phyloP scores from a whole-genome alignment of 176 grass and related monocot species.

The Triticum turgidum region DNA sequence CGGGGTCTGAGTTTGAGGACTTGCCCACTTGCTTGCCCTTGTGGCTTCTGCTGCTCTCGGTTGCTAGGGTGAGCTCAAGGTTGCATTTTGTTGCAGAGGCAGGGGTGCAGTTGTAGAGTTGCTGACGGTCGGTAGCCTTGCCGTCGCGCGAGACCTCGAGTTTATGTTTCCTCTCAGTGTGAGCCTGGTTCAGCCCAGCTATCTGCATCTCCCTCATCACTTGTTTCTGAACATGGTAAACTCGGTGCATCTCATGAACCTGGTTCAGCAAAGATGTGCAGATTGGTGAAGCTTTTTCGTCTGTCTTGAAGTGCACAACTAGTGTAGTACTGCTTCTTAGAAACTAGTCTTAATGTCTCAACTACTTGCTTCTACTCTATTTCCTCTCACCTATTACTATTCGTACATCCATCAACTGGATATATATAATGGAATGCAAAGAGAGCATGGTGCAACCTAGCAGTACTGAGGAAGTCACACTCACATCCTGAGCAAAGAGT shows the following conservation, averaged over 20 bases:
- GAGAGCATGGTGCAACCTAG: background rate
- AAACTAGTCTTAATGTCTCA: background rate
- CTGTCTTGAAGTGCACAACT: background rate
- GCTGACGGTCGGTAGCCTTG: background rate
- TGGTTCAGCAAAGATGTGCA: slow-evolving; percentile 11
- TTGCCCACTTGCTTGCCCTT: no score
- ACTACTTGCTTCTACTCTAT: background rate
- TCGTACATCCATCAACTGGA: background rate
- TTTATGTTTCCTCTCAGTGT: background rate
- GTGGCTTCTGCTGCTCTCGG: slow-evolving; percentile 1
- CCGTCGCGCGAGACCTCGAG: background rate
- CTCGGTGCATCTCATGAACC: slow-evolving; percentile 67
- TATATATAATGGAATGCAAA: background rate
- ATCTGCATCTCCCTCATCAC: slow-evolving; percentile 42
- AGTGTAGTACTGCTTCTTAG: background rate
- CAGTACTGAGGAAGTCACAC: no score
- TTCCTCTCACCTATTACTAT: background rate
- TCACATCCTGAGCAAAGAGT: no score
- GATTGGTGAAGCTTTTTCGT: background rate
- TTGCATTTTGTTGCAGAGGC: slow-evolving; percentile 30
- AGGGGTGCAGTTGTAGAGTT: background rate
- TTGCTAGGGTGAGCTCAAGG: slow-evolving; percentile 66
- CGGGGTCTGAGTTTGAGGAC: no score
- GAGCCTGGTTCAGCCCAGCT: background rate
- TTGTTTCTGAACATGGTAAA: slow-evolving; percentile 56